phyloP scores from a whole-genome alignment of 2,329 filamentous ascomycete genomes.

The Epichloe hybrida region DNA sequence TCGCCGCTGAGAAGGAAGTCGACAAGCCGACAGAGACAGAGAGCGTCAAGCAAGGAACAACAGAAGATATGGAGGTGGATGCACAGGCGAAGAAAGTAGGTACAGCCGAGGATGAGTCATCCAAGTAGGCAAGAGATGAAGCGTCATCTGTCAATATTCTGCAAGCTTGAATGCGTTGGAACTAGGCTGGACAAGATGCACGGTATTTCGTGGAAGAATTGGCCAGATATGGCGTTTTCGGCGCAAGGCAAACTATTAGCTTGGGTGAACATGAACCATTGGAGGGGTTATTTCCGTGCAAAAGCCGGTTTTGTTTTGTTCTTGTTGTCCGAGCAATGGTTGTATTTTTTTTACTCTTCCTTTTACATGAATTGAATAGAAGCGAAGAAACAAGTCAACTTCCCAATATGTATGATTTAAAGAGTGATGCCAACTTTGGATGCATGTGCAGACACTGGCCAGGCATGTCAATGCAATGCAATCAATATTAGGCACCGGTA shows the following conservation, averaged over 20 bases:
- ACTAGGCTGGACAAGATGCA: neutral
- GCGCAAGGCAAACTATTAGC: slow-evolving; percentile 6
- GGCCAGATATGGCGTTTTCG: slow-evolving; percentile 8
- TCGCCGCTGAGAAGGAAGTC: slow-evolving; percentile 9
- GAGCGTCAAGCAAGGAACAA: slow-evolving; percentile 7
- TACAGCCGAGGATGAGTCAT: slow-evolving; percentile 10
- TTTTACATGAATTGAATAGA: neutral
- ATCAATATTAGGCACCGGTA: neutral
- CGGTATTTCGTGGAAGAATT: neutral
- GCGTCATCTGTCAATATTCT: neutral
- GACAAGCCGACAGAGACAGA: slow-evolving; percentile 12
- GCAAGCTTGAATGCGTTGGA: neutral
- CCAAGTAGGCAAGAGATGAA: slow-evolving; percentile 12
- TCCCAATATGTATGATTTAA: no score
- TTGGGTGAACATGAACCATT: slow-evolving; percentile 2
- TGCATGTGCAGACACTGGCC: neutral
- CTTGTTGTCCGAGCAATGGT: neutral
- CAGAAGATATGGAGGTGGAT: slow-evolving; percentile 23
- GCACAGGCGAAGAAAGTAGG: slow-evolving; percentile 16
- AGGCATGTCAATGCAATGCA: neutral
- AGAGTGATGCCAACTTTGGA: neutral
- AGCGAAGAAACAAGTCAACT: neutral
- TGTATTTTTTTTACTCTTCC: neutral
- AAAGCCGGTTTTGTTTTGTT: neutral
- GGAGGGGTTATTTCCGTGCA: neutral